Base-by-base conservation (phyloP, 148 eudicot genomes). In the Cornus florida region DNA sequence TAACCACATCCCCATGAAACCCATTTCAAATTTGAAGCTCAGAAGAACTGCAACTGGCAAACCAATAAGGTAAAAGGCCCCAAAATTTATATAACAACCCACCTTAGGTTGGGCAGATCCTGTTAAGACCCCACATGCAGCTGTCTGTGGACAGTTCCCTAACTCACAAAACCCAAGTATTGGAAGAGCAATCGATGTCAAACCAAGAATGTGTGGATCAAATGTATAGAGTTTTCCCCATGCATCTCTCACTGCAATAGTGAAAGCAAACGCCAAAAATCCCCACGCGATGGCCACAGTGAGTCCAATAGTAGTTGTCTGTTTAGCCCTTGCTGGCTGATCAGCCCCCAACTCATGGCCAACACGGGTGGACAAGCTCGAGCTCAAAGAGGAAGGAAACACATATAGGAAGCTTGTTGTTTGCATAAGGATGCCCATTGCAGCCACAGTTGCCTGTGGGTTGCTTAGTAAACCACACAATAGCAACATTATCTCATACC, bases 401-500 rank as follows among this genome's bases (percentile, higher is more conserved):
- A 75, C 86, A 70, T 87, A 89, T 5, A 89, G 50, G 38, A 89
- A 73, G 69, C 85, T 77, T 14, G 89, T 87, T 38, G 82, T 77
- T 81, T 89, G 92, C 31, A 87, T 86, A 22, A 89, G 80, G 64
- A 89, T 83, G 19, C 89, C 92, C 88, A 86, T 90, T 64, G 88
- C 83, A 3, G 88, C 87, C 28, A 84, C 82, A 57, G 56, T 84
- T 19, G 80, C 78, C 75, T 83, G 69, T 57, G 90, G 88, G 41
- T 86, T 78, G 12, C 74, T 72, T 17, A 90, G 80, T 31, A 71
- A 72, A 68, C 88, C 85, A 76, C 92, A 86, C 43, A 90, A 39
- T n/a, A 87, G 48, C 67, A 78, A 31, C 89, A 87, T 73, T 24
- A 87, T 80, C 77, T 89, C 90, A n/a, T 87, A 89, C 78, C 84